Evolutionary conservation across 768 basidiomycete genomes (phyloP), one percentile per base, ranked within the genome.

Genomic region (Lepiota brunneoincarnata): DNA sequence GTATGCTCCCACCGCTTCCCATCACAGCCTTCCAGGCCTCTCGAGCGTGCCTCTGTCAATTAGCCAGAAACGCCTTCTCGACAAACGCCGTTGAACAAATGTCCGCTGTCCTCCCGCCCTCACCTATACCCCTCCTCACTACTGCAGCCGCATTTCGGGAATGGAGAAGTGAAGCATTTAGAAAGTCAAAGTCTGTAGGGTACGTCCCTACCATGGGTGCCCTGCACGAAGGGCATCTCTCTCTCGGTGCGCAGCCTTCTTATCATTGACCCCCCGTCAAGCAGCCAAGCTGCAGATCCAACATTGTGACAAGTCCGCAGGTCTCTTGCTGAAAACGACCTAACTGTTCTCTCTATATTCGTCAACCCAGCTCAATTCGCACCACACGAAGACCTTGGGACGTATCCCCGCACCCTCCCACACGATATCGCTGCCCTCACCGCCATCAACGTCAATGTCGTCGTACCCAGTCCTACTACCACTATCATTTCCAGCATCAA

Each of bases 201-300:
- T 91, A 90, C 55, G 93, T 99, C n/a, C 83, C 97, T 0, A 99
- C 97, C 10, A 98, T 98, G 96, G 96, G 96, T 18, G 96, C 96
- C 1, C 72, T 99, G 39, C 97, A 99, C 66, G 84, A 89, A 7
- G 97, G 97, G 1, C 97, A 98, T 67, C 75, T 98, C 39, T 83
- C 89, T 49, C 84, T 99, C 34, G 91, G 96, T 97, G 61, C 58
- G 84, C 62, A 24, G 58, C n/a, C 46, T 48, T 15, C 20, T n/a
- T 50, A n/a, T n/a, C n/a, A n/a, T n/a, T n/a, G n/a, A n/a, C n/a
- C n/a, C 31, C 7, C 11, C 31, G 7, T 4, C 31, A 9, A 9
- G 3, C 12, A n/a, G n/a, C n/a, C n/a, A n/a, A n/a, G 4, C 14
- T 11, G 24, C 9, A n/a, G 31, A 31, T n/a, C 41, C 11, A 20